Base-by-base conservation (phyloP, 306 rosid genomes). In the Quercus agrifolia region DNA sequence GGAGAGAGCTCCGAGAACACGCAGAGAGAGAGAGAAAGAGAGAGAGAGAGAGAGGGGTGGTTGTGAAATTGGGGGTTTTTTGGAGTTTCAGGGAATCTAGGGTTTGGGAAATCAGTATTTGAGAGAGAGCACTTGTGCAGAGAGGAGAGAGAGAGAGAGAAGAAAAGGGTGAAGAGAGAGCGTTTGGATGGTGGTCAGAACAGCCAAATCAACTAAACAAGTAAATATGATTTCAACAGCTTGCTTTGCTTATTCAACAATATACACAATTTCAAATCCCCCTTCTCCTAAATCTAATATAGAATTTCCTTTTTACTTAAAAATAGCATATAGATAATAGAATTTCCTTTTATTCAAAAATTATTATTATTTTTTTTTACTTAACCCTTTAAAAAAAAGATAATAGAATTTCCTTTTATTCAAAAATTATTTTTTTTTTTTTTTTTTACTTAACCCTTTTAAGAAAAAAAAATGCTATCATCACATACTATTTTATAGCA, bases 161-260 rank as follows among this genome's bases (percentile, higher is more conserved):
- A 8, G 72, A 46, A 76, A 77, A 73, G 83, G 83, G 82, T 77
- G 80, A 78, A 73, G 77, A 51, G 77, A 74, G 85, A 68, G 85
- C 70, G 80, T 74, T 80, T 80, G 88, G 85, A 85, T 81, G 84
- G 87, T 80, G 75, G 84, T 85, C 91, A 79, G 77, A 85, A 81
- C 86, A 72, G 69, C 89, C 85, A 78, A 85, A 88, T 88, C 86
- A 81, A 83, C 88, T 78, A 70, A 78, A 77, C 85, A 64, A 74
- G 74, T 51, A 23, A 11, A 5, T 55, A 56, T 6, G 59, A 74
- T 56, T 73, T 81, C 76, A 9, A 5, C 80, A 62, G 76, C 76
- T 80, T 58, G 77, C 77, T 58, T 80, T 58, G 77, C 80, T 58
- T 77, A 30, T 44, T 59, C 33, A 30, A 56, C 70, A 44, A 67